A percentile compares a stretch with the other conserved stretches of the same genome.
Evolutionary conservation across 2,329 filamentous ascomycete genomes (phyloP).

Genomic region (Hirsutella thompsonii): DNA sequence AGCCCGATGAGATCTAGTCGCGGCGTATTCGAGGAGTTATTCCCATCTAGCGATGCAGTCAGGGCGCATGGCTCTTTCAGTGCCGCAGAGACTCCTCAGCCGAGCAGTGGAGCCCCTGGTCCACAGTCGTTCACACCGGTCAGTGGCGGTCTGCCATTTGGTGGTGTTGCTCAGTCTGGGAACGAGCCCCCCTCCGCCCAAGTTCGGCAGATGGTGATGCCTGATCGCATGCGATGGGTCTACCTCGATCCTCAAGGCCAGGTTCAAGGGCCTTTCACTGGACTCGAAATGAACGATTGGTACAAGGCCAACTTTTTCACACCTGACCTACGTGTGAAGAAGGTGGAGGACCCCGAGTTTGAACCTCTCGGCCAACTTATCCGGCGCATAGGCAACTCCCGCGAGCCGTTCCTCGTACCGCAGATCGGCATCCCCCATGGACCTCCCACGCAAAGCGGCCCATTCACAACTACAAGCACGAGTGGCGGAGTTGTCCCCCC

Average conservation of each 20-base stretch:
- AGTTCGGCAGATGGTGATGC: slow-evolving; percentile 94
- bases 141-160: slow-evolving; percentile 20
- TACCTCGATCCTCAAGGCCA: slow-evolving; percentile 91
- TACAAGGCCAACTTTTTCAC: slow-evolving; percentile 98
- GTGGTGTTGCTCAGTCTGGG: slow-evolving; percentile 18
- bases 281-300: slow-evolving; percentile 99
- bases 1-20: slow-evolving; percentile 44
- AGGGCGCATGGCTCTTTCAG: slow-evolving; percentile 23
- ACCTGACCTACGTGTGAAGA: slow-evolving; percentile 86
- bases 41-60: slow-evolving; percentile 23
- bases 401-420: slow-evolving; percentile 93
- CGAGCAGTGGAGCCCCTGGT: slow-evolving; percentile 17
- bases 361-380: slow-evolving; percentile 93
- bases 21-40: slow-evolving; percentile 42
- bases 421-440: slow-evolving; percentile 94
- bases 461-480: slow-evolving; percentile 34
- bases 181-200: slow-evolving; percentile 49
- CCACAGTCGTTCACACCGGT: slow-evolving; percentile 23
- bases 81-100: slow-evolving; percentile 22
- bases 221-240: slow-evolving; percentile 96
- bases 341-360: slow-evolving; percentile 85
- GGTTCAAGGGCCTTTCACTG: slow-evolving; percentile 88
- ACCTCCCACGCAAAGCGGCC: slow-evolving; percentile 41
- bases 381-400: slow-evolving; percentile 87
- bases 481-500: slow-evolving; percentile 67